Conservation (phyloP, 768 basidiomycete genomes). For the Suillus clintonianus region DNA sequence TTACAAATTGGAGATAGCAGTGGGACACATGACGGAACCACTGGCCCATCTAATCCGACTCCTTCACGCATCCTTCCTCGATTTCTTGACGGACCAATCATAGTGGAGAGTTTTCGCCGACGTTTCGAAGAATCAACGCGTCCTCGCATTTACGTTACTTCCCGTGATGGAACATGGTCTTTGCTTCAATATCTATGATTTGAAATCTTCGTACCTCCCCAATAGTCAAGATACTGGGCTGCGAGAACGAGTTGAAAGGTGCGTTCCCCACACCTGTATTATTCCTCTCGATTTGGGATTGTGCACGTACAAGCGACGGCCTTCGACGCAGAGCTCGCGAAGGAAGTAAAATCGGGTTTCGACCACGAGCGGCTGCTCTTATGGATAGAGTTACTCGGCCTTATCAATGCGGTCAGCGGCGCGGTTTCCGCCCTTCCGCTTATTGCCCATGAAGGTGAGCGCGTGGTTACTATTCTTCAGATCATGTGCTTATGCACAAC, state of each 20-base stretch:
- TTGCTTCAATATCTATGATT: slow-evolving; percentile 36
- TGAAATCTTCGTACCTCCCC: slow-evolving; percentile 29
- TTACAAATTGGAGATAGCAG: not conserved
- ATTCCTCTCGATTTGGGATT: slow-evolving; percentile 13
- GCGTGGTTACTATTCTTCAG: too few species aligned
- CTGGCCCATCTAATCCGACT: slow-evolving; percentile 6
- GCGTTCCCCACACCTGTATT: slow-evolving; percentile 8
- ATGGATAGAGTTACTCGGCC: slow-evolving; percentile 1
- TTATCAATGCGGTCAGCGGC: not conserved
- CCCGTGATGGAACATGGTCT: slow-evolving; percentile 29
- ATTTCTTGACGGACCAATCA: slow-evolving; percentile 19
- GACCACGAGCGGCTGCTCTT: slow-evolving; percentile 6
- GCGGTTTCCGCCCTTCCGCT: not conserved
- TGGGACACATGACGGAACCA: not conserved
- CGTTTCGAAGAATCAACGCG: slow-evolving; percentile 10
- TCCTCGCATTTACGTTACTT: slow-evolving; percentile 24
- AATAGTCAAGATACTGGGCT: slow-evolving; percentile 29
- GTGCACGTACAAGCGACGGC: slow-evolving; percentile 4
- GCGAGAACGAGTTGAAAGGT: too few species aligned
- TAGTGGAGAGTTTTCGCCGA: slow-evolving; percentile 15
- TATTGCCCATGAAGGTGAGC: too few species aligned
- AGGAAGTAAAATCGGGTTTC: not conserved
- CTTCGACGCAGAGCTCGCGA: not conserved
- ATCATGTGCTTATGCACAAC: too few species aligned
- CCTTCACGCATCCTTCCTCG: slow-evolving; percentile 29